Base-by-base conservation (phyloP, 768 basidiomycete species). In the Xerocomellus dryophilus region DNA sequence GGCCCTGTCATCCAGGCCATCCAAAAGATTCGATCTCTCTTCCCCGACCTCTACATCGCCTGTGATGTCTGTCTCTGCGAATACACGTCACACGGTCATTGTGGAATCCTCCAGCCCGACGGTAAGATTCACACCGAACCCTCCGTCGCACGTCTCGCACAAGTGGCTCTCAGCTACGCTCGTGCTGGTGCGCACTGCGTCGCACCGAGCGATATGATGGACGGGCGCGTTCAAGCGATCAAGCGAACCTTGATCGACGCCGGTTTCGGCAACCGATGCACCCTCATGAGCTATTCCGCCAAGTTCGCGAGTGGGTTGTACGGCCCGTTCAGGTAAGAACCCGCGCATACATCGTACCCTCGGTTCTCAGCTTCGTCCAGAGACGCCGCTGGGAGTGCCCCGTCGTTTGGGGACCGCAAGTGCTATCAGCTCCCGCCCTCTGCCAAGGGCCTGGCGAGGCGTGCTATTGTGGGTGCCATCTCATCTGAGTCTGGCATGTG, bases 201-300 rank as follows among this genome's bases (percentile, higher is more conserved):
- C 53, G 97, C 97, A 2, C 97, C 97, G 7, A 97, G 94, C 65
- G 97, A 98, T 71, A 99, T 99, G 97, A 98, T 98, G 94, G 97
- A 99, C 67, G 97, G 96, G 0, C 79, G 96, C 18, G 85, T 99
- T 58, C 84, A 82, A 58, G 84, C 84, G 14, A 98, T 99, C 73
- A 99, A 99, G 70, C 78, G 82, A 35, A 81, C 78, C 4, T 76
- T 99, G 51, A 91, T 98, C 54, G 86, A 91, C 54, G 80, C 80
- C 40, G 93, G 93, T 17, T 77, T 84, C 42, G 94, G 86, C 9
- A 98, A 98, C 73, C 82, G 82, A 65, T 93, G 90, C 70, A 88
- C 88, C 7, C 78, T 99, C 47, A 98, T 99, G 97, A 85, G 88
- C 42, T 99, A 99, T 68, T 90, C 92, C 9, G 97, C 97, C 56